These are phyloP conservation scores for Talaromyces sp. DNA, from an alignment of 2,329 filamentous ascomycete genomes.

Conservation along the genomic window DNA sequence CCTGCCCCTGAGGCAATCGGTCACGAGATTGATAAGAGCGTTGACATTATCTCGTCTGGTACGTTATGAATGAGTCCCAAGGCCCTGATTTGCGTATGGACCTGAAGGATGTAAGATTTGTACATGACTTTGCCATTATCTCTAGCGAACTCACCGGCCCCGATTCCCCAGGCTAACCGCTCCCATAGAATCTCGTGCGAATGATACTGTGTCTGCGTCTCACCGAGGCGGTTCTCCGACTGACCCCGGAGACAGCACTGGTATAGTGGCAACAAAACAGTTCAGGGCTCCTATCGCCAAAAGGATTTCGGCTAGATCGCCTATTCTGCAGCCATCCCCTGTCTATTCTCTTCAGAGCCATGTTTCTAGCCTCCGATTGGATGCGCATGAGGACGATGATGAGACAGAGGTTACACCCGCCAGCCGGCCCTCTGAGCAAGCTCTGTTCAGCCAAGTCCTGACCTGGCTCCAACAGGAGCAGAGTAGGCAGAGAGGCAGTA, in stretches of 20 bases:
- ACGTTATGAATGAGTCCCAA: slow-evolving; percentile 10
- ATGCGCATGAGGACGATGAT: slow-evolving; percentile 28
- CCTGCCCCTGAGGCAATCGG: slow-evolving; percentile 4
- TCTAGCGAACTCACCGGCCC: not conserved
- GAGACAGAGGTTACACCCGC: slow-evolving; percentile 20
- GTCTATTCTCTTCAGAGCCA: slow-evolving; percentile 29
- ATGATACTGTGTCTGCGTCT: slow-evolving; percentile 1
- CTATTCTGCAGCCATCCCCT: slow-evolving; percentile 19
- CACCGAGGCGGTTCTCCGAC: slow-evolving; percentile 1
- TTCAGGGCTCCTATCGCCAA: slow-evolving; percentile 28
- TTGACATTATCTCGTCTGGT: slow-evolving; percentile 10
- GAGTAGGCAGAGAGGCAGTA: slow-evolving; percentile 59
- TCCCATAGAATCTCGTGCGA: not conserved
- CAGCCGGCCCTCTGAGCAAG: slow-evolving; percentile 25
- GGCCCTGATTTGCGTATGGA: not conserved
- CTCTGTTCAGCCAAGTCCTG: slow-evolving; percentile 67
- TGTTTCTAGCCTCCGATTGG: slow-evolving; percentile 25
- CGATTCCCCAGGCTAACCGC: not conserved
- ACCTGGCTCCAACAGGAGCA: slow-evolving; percentile 84
- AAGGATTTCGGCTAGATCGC: slow-evolving; percentile 28
- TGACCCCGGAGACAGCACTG: slow-evolving; percentile 5
- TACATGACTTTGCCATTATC: not conserved
- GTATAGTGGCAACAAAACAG: slow-evolving; percentile 23
- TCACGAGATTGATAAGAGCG: slow-evolving; percentile 8
- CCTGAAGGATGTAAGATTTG: slow-evolving; percentile 10